Base-by-base conservation (phyloP, 257 asterid species). In the Solanum chilense region DNA sequence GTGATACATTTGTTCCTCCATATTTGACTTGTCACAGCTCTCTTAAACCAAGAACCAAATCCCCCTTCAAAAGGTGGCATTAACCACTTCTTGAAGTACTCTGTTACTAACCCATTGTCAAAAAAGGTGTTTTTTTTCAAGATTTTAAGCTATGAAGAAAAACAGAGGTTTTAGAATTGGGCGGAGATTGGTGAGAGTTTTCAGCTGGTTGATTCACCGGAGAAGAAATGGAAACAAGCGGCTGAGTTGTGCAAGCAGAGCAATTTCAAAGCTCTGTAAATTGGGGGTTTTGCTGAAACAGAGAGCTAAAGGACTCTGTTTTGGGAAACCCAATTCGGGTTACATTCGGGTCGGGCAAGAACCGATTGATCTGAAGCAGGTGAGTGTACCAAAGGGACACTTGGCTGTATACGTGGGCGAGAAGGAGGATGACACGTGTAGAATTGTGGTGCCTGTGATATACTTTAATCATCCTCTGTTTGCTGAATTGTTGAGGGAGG, bases 361-460 rank as follows among this genome's bases (percentile, higher is more conserved):
- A 76, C 87, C 88, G 76, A 35, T 20, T 0, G 87, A 52, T 77
- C 29, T 33, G 52, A 44, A 83, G 21, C 56, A 71, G 39, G 87
- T 6, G 74, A 58, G 82, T 82, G 89, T 92, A 3, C 97, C 97
- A 0, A 91, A 91, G 58, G 98, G 98, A 9, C 94, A 93, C 82
- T 87, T 93, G 85, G 98, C 95, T 20, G 96, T 95, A 80, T 93
- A 93, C 92, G 94, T 95, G 69, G 96, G 93, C 20, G 93, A 88
- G 20, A 86, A 88, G 83, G 88, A 90, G 18, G 94, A 90, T 3
- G 93, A 90, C 87, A 60, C 93, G 64, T 93, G 89, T 77, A 91
- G 97, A 44, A 93, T 93, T n/a, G 47, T 95, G 68, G 97, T 95
- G 87, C 97, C 98, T 15, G 94, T 95, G 29, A 85, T 93, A 1